These are phyloP conservation scores for Boletus rufocinnamomeus DNA, from an alignment of 768 basidiomycete genomes.

Conservation along the genomic window DNA sequence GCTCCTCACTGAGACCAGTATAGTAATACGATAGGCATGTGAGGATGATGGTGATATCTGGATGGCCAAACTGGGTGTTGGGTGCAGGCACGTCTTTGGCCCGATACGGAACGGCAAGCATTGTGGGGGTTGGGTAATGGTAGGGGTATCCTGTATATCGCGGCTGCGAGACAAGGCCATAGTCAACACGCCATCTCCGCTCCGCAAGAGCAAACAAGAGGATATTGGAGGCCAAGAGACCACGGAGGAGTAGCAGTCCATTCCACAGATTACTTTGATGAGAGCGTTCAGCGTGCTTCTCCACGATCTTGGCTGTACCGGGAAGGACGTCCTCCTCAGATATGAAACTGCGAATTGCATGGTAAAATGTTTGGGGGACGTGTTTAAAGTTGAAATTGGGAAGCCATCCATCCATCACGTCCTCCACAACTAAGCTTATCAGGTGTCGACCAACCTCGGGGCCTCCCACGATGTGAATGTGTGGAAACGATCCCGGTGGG, in stretches of 20 bases:
- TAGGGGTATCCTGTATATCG: neutral
- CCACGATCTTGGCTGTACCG: neutral
- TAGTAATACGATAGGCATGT: too few relatives aligned
- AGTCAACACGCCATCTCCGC: conserved; percentile 25
- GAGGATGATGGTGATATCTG: too few relatives aligned
- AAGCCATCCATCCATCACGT: conserved; percentile 14
- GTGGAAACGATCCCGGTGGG: conserved; percentile 11
- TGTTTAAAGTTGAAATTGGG: conserved; percentile 13
- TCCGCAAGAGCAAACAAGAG: conserved; percentile 30
- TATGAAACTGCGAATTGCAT: conserved; percentile 18
- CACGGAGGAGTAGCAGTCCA: conserved; percentile 26
- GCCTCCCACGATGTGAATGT: neutral
- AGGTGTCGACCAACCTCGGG: neutral
- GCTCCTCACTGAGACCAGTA: too few relatives aligned
- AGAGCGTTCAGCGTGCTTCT: neutral
- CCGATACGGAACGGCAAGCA: conserved; percentile 37
- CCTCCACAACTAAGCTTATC: neutral
- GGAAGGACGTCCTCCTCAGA: neutral
- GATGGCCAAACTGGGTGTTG: too few relatives aligned
- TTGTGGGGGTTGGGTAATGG: conserved; percentile 5
- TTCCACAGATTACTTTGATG: neutral
- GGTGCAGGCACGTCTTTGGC: conserved; percentile 38
- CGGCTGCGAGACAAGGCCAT: neutral
- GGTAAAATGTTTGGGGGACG: neutral
- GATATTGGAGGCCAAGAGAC: conserved; percentile 30